These are phyloP conservation scores for Anthracocystis panici-leucophaei DNA, from an alignment of 1,284 basidiomycete genomes.

Conservation along the genomic window DNA sequence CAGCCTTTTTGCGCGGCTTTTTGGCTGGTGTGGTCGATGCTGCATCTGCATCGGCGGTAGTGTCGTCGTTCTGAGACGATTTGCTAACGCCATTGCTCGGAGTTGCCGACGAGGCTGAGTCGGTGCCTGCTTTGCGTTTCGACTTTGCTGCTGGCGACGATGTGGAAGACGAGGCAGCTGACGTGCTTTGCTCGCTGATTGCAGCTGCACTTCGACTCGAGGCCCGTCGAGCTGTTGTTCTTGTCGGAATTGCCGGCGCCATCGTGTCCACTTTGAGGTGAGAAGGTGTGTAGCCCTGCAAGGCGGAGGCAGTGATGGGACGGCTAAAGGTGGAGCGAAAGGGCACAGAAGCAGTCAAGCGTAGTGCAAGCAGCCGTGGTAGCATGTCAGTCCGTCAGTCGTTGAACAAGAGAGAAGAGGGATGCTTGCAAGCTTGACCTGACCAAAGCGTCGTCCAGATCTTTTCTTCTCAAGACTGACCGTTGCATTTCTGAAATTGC, in stretches of 20 bases:
- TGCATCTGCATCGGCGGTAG: neutral
- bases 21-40: slow-evolving; percentile 16
- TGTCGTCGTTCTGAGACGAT: neutral
- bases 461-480: neutral
- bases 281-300: neutral
- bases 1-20: slow-evolving; percentile 41
- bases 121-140: slow-evolving; percentile 30
- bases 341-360: neutral
- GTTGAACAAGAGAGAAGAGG: neutral
- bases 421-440: no score
- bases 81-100: no score
- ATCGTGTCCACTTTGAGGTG: slow-evolving; percentile 2
- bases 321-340: neutral
- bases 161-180: neutral
- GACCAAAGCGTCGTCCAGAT: neutral
- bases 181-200: neutral
- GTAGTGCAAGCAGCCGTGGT: neutral
- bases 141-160: slow-evolving; percentile 18
- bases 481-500: neutral
- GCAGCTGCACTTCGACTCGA: slow-evolving; percentile 18
- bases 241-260: slow-evolving; percentile 15
- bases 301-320: neutral
- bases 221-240: slow-evolving; percentile 9
- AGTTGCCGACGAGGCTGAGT: slow-evolving; percentile 7
- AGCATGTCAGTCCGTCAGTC: neutral